Evolutionary conservation across 768 basidiomycete genomes (phyloP), one percentile per base, ranked within the genome.

Genomic region (Cyclocybe cylindracea): DNA sequence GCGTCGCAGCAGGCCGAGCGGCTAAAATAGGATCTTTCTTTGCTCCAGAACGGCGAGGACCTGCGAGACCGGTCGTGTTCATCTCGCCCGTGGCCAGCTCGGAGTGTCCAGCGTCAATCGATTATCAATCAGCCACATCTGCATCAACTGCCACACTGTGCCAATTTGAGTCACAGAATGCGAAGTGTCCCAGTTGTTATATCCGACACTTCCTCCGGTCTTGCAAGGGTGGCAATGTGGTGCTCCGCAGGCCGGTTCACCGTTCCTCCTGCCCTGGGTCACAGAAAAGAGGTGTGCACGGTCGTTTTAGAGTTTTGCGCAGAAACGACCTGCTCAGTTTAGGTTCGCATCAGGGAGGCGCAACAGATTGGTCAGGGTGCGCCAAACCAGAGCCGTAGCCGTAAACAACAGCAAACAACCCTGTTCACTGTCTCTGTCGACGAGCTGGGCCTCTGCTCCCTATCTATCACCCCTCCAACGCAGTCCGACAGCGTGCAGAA

Each of bases 341-440:
- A 29, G 46, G 51, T 52, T 56, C 46, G 51, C 51, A 56, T 56
- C 55, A 52, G 51, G 9, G 50, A 50, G 51, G 54, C 54, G 55
- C 53, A 51, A 46, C 46, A 39, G 54, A 60, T 56, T 54, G 55
- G 55, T 60, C 55, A 60, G 51, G 44, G 47, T 46, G 55, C 59
- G 52, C 55, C 50, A 47, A 52, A 53, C 50, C 56, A 55, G 48
- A 59, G 46, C 39, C 35, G 49, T 39, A 45, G 32, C 50, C 44
- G 54, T 62, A 70, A 76, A 75, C 67, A 76, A 53, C 44, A 46
- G 45, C 71, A 75, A 75, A 73, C 61, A 76, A 62, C 56, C 56
- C 58, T 64, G 72, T 67, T 67, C 73, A 73, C 69, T 62, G 75
- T 72, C 66, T 64, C 61, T 69, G 63, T 69, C 73, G 73, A 71